A percentile compares a stretch with the other conserved stretches of the same genome.
These are phyloP conservation scores for Sphenostylis stenocarpa DNA, from an alignment of 306 rosid genomes.

Conservation along the genomic window DNA sequence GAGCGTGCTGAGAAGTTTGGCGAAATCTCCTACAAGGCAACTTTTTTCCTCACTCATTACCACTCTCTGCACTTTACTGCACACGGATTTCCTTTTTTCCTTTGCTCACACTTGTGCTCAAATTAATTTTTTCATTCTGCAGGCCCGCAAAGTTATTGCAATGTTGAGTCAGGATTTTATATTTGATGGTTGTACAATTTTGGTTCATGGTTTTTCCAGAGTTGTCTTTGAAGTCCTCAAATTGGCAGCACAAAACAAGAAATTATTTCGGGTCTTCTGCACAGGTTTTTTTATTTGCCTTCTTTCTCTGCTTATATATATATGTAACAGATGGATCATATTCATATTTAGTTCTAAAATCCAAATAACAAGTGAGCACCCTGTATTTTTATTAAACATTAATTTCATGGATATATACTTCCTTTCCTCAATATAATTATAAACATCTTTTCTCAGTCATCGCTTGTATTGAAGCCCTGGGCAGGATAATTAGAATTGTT, in stretches of 20 bases:
- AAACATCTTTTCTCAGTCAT: neutral
- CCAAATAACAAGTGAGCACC: neutral
- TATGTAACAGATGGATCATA: neutral
- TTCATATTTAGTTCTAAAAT: neutral
- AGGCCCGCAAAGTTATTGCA: conserved; percentile 90
- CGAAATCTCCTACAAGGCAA: conserved; percentile 76
- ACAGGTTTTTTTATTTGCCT: conserved; percentile 61
- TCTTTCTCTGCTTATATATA: neutral
- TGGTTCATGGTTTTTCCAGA: conserved; percentile 93
- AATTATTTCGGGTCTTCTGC: conserved; percentile 84
- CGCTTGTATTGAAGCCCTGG: neutral
- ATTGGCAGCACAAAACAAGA: conserved; percentile 76
- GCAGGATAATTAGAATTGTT: neutral
- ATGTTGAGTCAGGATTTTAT: conserved; percentile 89
- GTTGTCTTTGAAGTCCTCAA: conserved; percentile 83
- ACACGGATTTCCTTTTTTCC: neutral
- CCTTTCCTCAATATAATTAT: neutral
- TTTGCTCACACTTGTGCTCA: neutral
- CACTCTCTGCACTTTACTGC: neutral
- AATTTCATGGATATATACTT: too few species aligned
- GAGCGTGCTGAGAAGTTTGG: conserved; percentile 94
- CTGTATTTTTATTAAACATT: neutral
- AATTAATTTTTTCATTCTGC: conserved; percentile 16
- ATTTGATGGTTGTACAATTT: conserved; percentile 86
- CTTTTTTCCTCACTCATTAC: neutral